These are phyloP conservation scores for Sclerotinia spermophila DNA, from an alignment of 2,329 filamentous ascomycete genomes.

Conservation along the genomic window DNA sequence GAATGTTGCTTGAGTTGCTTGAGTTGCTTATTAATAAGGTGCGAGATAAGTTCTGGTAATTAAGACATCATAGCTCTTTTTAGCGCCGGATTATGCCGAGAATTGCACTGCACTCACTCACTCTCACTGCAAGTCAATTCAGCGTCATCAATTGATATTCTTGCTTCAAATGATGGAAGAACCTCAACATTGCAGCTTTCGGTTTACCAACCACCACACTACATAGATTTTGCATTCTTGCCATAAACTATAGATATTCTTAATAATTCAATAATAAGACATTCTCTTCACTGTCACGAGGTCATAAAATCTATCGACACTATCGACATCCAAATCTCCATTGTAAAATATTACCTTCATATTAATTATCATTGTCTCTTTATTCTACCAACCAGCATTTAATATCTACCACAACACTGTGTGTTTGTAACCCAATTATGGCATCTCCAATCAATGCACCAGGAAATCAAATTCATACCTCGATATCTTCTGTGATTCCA, in stretches of 20 bases:
- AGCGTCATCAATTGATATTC: not conserved
- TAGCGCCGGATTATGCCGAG: constrained; percentile 10
- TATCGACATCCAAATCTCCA: not conserved
- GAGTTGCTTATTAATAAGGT: not conserved
- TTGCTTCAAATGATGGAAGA: no score
- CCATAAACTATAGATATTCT: not conserved
- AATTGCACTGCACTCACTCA: not conserved
- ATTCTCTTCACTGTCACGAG: no score
- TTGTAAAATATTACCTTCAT: not conserved
- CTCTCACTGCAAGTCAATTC: not conserved
- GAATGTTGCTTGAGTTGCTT: not conserved
- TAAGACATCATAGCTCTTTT: not conserved
- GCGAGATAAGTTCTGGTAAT: not conserved
- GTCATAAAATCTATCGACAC: not conserved
- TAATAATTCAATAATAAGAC: not conserved
- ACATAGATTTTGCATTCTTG: not conserved
- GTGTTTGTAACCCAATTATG: not conserved
- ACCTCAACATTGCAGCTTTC: not conserved
- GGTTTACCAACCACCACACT: not conserved
- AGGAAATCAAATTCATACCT: constrained; percentile 30
- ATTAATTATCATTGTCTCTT: not conserved
- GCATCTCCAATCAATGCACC: constrained; percentile 13
- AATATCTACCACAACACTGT: not conserved
- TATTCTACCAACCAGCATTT: not conserved
- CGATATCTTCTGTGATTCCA: constrained; percentile 27